Evolutionary conservation across 495 filamentous ascomycete species (phyloP), one percentile per base, ranked within the genome.

Genomic region (Aspergillus sclerotiicarbonarius): DNA sequence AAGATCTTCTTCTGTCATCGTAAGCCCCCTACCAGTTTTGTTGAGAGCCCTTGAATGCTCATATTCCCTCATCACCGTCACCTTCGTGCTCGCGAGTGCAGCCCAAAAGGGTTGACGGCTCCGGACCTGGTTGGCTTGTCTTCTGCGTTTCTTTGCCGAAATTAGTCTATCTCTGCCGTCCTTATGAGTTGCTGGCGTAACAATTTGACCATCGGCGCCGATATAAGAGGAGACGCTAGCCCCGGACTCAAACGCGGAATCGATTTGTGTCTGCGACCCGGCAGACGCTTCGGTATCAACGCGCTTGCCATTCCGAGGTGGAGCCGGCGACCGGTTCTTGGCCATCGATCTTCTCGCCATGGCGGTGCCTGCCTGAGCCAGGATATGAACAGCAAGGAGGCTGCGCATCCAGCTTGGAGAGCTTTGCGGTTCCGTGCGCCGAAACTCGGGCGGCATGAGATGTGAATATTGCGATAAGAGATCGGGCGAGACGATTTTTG

Each of bases 51-150:
- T 87, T 54, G 88, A 90, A 72, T 92, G 84, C 67, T 96, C 91
- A 68, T 91, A 92, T 76, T 96, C 92, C 67, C 94, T 92, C 66
- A 92, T 85, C 66, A 96, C 87, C 45, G 92, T 92, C 63, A 96
- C 91, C 73, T 96, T 97, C 54, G 90, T 95, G 70, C 90, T 94
- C 29, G 92, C 92, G 58, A 96, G 83, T 10, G 92, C 92, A 53
- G 92, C 90, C 92, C 92, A 97, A 53, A 97, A 84, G 44, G 92
- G 92, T 76, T 97, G 92, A 55, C 89, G 84, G 65, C 89, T 92
- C 68, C 92, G 80, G 52, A 96, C 91, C 70, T 90, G 89, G 46
- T 89, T 90, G 57, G 89, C 92, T 71, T 96, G 90, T 73, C 91
- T 91, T 69, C 87, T 83, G 71, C 89, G 90, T 77, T 91, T 94